phyloP scores from a whole-genome alignment of 2,329 filamentous ascomycete species.

The Colletotrichum paranaense region DNA sequence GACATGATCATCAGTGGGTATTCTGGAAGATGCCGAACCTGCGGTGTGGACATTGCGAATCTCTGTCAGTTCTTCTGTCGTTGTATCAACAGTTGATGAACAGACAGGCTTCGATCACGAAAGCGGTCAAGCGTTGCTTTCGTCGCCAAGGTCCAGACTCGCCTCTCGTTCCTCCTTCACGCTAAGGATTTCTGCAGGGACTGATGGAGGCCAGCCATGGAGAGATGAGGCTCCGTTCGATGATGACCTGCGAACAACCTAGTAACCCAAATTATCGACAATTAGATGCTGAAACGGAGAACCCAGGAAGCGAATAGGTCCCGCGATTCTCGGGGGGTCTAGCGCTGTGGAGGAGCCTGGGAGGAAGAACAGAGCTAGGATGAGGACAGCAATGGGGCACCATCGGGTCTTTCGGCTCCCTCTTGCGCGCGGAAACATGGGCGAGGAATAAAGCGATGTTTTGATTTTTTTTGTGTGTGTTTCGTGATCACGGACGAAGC shows the following conservation, averaged over 20 bases:
- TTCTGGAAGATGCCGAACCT: conserved; percentile 5
- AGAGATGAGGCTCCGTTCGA: background rate
- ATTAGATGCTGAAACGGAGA: background rate
- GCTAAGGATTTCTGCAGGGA: background rate
- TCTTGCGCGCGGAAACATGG: background rate
- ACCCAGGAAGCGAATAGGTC: background rate
- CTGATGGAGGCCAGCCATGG: background rate
- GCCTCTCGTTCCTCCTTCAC: background rate
- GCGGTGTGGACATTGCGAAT: conserved; percentile 13
- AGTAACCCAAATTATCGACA: background rate
- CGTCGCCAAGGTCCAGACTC: background rate
- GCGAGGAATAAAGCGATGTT: background rate
- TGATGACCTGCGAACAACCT: background rate
- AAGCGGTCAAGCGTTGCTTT: conserved; percentile 1
- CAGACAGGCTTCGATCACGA: background rate
- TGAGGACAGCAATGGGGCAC: background rate
- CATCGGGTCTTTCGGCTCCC: background rate
- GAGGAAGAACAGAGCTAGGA: background rate
- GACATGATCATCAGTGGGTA: background rate
- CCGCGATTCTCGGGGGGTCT: conserved; percentile 6
- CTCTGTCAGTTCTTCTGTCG: background rate
- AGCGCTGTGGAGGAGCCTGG: conserved; percentile 10
- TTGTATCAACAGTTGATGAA: background rate
- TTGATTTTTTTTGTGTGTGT: background rate
- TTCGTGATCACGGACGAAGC: background rate